Percentiles rank a stretch among this genome's conserved stretches.
Conservation (phyloP, 116 monocot genomes). For the Cymodocea nodosa region DNA sequence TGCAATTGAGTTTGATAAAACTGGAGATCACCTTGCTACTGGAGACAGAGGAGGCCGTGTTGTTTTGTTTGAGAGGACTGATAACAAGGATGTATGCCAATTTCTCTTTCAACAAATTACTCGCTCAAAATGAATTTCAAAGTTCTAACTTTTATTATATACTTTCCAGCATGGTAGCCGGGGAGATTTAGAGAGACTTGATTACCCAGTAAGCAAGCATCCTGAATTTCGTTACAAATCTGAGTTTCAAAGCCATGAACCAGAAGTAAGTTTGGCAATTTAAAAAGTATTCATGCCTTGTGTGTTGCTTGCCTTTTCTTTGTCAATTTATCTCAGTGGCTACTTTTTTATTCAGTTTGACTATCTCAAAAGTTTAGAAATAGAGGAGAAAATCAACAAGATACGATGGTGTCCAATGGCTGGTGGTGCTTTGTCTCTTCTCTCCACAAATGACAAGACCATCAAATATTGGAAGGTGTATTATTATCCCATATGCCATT, state of each 20-base stretch:
- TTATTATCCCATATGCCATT: neutral
- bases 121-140: neutral
- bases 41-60: conserved; percentile 82
- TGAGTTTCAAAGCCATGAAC: conserved; percentile 90
- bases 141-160: neutral
- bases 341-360: conserved; percentile 44
- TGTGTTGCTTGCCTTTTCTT: neutral
- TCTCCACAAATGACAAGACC: conserved; percentile 90
- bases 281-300: neutral
- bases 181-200: conserved; percentile 37
- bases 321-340: neutral
- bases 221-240: conserved; percentile 74
- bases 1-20: conserved; percentile 79
- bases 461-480: conserved; percentile 88
- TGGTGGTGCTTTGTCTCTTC: conserved; percentile 55
- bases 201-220: conserved; percentile 39
- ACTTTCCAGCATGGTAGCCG: conserved; percentile 23
- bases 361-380: conserved; percentile 93
- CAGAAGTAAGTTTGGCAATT: conserved; percentile 35
- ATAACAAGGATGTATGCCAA: conserved; percentile 38
- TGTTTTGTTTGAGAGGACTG: conserved; percentile 72
- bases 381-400: conserved; percentile 92
- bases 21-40: conserved; percentile 67
- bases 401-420: conserved; percentile 75
- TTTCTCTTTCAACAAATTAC: neutral